Base-by-base conservation (phyloP, 345 rosid genomes). In the Triadica sebifera region DNA sequence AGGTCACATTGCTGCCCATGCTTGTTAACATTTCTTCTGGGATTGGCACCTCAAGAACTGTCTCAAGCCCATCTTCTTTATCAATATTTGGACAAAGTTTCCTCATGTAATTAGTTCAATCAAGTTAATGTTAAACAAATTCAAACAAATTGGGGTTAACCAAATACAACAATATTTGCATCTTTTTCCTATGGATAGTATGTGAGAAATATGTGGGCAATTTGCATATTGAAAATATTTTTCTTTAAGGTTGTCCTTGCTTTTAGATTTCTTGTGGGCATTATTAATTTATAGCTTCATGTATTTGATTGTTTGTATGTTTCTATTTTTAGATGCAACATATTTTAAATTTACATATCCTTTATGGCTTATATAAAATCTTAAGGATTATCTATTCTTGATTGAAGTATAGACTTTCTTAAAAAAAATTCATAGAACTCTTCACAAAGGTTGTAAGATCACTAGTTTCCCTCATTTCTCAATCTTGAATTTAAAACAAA, bases 41-140 rank as follows among this genome's bases (percentile, higher is more conserved):
- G 39, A 93, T 85, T n/a, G 99, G 98, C 64, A 95, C 85, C 91
- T 95, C 98, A 43, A 93, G 85, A 38, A 95, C 94, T 45, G 99
- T 93, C 93, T 95, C 99, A 17, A 95, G 91, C 39, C 90, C 98
- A 80, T 95, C 99, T 25, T 91, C 99, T 77, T 75, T 87, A 77
- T 91, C 98, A 7, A 86, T 67, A 76, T 95, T 95, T 0, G 97
- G 97, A 77, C 97, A 91, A 63, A 95, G 78, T 81, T 92, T 91
- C 93, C 94, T 89, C 97, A 95, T 91, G 25, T 72, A 70, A 65
- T 41, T 46, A 24, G 17, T 38, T 8, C 9, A 34, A 34, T 5
- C 16, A 1, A 4, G 49, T 22, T 3, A 24, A 45, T 5, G 58
- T 39, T 20, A 9, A 8, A 8, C 1, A 2, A 2, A 3, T n/a